A percentile compares a stretch with the other conserved stretches of the same genome.
These are phyloP conservation scores for Paecilomyces variotii DNA, from an alignment of 2,329 filamentous ascomycete genomes.

Conservation along the genomic window DNA sequence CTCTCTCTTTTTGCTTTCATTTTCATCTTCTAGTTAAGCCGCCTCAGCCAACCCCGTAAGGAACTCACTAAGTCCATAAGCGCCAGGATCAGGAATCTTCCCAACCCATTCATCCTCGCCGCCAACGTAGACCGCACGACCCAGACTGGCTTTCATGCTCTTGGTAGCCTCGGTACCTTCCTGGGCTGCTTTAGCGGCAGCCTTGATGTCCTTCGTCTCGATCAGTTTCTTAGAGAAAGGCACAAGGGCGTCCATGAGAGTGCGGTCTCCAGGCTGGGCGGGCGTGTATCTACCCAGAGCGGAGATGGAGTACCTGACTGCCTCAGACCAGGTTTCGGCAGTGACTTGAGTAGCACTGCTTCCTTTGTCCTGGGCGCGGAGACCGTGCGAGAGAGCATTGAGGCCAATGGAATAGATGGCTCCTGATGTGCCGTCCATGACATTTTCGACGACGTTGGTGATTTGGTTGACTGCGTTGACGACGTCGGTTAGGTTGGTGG, in stretches of 20 bases:
- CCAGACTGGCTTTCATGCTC: slow-evolving; percentile 84
- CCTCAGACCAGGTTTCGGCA: slow-evolving; percentile 53
- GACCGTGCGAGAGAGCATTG: slow-evolving; percentile 69
- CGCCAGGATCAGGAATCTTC: slow-evolving; percentile 67
- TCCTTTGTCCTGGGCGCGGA: slow-evolving; percentile 45
- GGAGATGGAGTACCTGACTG: slow-evolving; percentile 62
- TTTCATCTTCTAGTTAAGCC: slow-evolving; percentile 10
- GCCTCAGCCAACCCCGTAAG: slow-evolving; percentile 65
- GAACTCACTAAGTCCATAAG: slow-evolving; percentile 75
- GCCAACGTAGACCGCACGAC: slow-evolving; percentile 74
- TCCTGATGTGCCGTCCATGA: slow-evolving; percentile 69
- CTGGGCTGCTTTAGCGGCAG: slow-evolving; percentile 67
- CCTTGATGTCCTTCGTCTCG: slow-evolving; percentile 56
- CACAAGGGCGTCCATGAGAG: slow-evolving; percentile 78
- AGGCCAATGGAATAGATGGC: slow-evolving; percentile 82
- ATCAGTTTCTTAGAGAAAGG: slow-evolving; percentile 73
- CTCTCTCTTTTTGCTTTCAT: neutral
- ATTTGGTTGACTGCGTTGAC: slow-evolving; percentile 54
- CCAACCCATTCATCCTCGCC: slow-evolving; percentile 56
- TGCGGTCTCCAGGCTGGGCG: slow-evolving; percentile 80
- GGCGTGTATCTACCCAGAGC: slow-evolving; percentile 78
- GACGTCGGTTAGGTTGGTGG: slow-evolving; percentile 41
- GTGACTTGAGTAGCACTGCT: slow-evolving; percentile 38
- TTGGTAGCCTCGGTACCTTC: slow-evolving; percentile 76
- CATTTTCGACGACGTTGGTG: slow-evolving; percentile 56